Conservation (phyloP, 305 asterid genomes). For the Nicotiana rustica region DNA sequence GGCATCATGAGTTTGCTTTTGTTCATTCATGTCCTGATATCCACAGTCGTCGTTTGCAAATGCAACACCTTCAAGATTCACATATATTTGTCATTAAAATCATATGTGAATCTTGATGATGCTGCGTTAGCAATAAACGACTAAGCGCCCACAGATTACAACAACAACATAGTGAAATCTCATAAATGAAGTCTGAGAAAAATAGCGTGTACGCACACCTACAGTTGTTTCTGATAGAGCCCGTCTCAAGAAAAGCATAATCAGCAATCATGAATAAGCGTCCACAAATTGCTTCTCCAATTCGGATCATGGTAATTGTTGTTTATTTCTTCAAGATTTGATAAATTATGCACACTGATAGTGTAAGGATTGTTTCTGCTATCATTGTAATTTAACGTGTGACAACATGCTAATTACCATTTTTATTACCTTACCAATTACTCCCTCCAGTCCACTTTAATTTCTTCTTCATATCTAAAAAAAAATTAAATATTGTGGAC, state of each 20-base stretch:
- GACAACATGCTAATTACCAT: not conserved
- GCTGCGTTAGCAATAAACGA: conserved; percentile 26
- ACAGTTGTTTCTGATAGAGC: too few relatives aligned
- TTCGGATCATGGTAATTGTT: not conserved
- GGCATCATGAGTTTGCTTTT: not conserved
- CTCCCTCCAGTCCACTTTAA: too few relatives aligned
- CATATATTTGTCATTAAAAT: not conserved
- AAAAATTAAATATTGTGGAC: too few relatives aligned
- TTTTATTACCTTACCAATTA: not conserved
- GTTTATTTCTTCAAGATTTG: not conserved
- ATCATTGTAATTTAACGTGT: not conserved
- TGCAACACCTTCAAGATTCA: conserved; percentile 36
- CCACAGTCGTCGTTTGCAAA: conserved; percentile 28
- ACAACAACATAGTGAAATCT: too few relatives aligned
- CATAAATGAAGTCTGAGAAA: too few relatives aligned
- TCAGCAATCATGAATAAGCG: not conserved
- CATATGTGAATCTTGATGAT: conserved; percentile 35
- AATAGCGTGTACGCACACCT: too few relatives aligned
- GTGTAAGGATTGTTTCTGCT: not conserved
- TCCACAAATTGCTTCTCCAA: not conserved
- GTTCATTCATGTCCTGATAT: not conserved
- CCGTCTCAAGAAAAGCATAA: too few relatives aligned
- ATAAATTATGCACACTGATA: not conserved
- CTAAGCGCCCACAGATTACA: not conserved
- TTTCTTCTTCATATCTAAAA: too few relatives aligned